Conservation (phyloP, 179 eudicot species). For the Nepenthes alata region DNA sequence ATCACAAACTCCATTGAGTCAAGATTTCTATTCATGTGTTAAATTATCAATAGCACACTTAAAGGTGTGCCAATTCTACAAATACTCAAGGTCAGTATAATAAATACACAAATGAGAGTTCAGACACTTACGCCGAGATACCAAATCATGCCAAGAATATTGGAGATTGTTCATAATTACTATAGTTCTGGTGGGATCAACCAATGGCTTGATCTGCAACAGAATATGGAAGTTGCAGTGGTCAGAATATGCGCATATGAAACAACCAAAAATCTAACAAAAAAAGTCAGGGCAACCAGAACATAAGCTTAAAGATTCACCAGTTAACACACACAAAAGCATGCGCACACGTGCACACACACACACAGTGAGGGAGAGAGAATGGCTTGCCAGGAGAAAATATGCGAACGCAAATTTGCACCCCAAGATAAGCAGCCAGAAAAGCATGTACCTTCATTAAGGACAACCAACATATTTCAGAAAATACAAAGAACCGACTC, state of each 20-base stretch:
- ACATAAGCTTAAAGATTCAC: too few species aligned
- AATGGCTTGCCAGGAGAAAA: constrained; percentile 65
- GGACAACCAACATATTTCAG: constrained; percentile 4
- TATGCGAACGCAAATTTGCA: constrained; percentile 77
- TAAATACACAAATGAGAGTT: constrained; percentile 1
- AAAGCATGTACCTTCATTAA: constrained; percentile 60
- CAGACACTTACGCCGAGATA: constrained; percentile 63
- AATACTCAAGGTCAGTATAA: not conserved
- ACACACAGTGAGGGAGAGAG: not conserved
- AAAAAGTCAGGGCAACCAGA: too few species aligned
- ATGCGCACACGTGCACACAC: not conserved
- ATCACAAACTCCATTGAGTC: too few species aligned
- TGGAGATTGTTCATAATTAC: constrained; percentile 29
- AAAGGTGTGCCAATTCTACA: not conserved
- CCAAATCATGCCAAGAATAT: constrained; percentile 96
- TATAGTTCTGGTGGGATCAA: constrained; percentile 50
- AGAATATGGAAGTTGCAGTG: not conserved
- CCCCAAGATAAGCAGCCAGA: constrained; percentile 85
- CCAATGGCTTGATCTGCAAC: constrained; percentile 74
- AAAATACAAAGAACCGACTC: not conserved
- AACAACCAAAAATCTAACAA: not conserved
- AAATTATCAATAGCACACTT: too few species aligned
- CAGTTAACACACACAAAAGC: not conserved
- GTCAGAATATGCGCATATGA: constrained; percentile 2
- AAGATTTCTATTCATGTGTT: too few species aligned